These are phyloP conservation scores for Diphasiastrum complanatum DNA, from an alignment of 83 land plant species.

Conservation along the genomic window DNA sequence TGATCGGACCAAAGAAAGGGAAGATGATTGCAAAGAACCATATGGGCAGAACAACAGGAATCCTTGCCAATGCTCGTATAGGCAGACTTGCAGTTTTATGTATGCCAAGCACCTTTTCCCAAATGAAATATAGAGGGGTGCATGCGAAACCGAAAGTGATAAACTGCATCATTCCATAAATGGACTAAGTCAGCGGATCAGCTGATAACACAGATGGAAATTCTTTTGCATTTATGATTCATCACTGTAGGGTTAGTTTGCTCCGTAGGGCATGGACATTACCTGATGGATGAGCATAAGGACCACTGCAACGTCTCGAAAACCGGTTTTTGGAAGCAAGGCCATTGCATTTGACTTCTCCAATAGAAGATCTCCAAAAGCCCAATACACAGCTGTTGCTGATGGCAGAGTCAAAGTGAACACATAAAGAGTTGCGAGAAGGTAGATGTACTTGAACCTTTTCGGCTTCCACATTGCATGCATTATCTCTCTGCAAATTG, in stretches of 20 bases:
- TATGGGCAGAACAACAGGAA: slow-evolving; percentile 1
- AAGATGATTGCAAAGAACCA: slow-evolving; percentile 1
- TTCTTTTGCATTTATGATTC: neutral
- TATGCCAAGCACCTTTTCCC: slow-evolving; percentile 2
- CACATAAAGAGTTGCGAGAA: neutral
- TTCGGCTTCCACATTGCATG: no score
- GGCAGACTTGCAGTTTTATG: neutral
- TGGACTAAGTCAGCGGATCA: neutral
- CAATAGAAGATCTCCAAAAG: neutral
- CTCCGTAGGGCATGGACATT: no score
- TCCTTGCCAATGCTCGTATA: neutral
- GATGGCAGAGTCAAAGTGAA: slow-evolving; percentile 1
- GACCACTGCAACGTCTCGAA: neutral
- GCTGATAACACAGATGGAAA: neutral
- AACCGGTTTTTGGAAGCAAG: neutral
- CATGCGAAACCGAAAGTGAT: slow-evolving; percentile 1
- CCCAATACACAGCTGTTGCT: neutral
- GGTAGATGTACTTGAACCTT: neutral
- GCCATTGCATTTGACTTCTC: neutral
- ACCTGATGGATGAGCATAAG: slow-evolving; percentile 4
- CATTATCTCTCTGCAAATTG: no score
- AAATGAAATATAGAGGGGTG: neutral
- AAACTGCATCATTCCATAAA: neutral
- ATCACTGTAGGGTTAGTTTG: no score
- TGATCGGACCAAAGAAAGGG: slow-evolving; percentile 1